Percentiles rank a stretch among this genome's conserved stretches.
phyloP scores from a whole-genome alignment of 352 stramenopile genomes.

The Peronospora belbahrii region DNA sequence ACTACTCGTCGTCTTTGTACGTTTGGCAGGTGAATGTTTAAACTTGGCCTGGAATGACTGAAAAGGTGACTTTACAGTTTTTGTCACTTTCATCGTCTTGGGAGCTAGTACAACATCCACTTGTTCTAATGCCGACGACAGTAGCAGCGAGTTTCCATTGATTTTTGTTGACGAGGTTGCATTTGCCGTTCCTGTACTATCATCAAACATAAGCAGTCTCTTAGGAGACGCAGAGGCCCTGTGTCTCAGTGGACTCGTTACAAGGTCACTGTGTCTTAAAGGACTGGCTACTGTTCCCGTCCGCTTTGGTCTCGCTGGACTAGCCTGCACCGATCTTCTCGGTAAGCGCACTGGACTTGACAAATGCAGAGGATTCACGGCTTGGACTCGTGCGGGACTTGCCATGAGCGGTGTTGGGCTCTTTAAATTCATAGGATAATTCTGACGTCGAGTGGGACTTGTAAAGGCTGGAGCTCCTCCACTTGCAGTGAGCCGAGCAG shows the following conservation, averaged over 20 bases:
- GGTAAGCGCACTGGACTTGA: conserved; percentile 25
- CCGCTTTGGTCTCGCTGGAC: conserved; percentile 17
- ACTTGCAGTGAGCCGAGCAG: conserved; percentile 7
- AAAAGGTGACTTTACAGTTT: conserved; percentile 60
- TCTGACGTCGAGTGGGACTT: conserved; percentile 16
- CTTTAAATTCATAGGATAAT: conserved; percentile 10
- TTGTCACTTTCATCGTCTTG: conserved; percentile 13
- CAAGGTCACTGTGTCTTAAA: conserved; percentile 26
- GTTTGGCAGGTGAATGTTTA: conserved; percentile 18
- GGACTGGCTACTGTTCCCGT: conserved; percentile 23
- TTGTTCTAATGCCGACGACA: conserved; percentile 35
- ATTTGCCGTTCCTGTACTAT: not conserved
- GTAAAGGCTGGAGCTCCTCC: conserved; percentile 8
- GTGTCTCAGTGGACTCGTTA: conserved; percentile 30
- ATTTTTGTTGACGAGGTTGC: conserved; percentile 3
- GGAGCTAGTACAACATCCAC: conserved; percentile 29
- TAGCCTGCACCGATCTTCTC: conserved; percentile 11
- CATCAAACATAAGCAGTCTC: conserved; percentile 29
- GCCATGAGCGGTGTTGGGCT: conserved; percentile 18
- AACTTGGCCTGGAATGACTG: conserved; percentile 78
- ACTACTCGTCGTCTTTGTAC: conserved; percentile 7
- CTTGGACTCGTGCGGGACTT: conserved; percentile 16
- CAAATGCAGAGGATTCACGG: conserved; percentile 19
- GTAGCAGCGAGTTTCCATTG: conserved; percentile 18
- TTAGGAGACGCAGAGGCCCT: conserved; percentile 28